Conservation (phyloP, 2,329 filamentous ascomycete species). For the Xylariomycetidae sp. region DNA sequence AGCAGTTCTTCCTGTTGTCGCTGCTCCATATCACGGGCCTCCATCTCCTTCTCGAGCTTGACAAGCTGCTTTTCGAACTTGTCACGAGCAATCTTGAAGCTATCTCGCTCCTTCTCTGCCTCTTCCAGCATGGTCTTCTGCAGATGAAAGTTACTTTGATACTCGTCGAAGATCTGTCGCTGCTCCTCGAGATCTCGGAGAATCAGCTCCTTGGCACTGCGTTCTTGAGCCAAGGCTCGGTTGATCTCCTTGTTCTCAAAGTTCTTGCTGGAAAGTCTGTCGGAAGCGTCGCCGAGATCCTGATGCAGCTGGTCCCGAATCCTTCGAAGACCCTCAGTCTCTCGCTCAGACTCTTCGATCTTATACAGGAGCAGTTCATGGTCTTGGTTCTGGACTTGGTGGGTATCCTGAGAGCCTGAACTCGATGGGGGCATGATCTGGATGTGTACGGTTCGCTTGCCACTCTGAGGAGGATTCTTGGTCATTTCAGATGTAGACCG, state of each 20-base stretch:
- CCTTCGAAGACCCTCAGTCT: constrained; percentile 26
- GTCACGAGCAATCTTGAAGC: constrained; percentile 21
- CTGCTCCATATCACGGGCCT: constrained; percentile 16
- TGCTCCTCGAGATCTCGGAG: constrained; percentile 30
- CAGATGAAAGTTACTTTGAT: constrained; percentile 29
- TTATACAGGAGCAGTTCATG: constrained; percentile 28
- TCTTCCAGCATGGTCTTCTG: constrained; percentile 24
- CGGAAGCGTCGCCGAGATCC: constrained; percentile 26
- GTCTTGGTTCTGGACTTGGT: constrained; percentile 21
- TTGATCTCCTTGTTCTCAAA: constrained; percentile 27
- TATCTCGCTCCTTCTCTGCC: constrained; percentile 31
- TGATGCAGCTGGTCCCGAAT: constrained; percentile 24
- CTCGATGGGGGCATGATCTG: constrained; percentile 20
- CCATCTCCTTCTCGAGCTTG: constrained; percentile 19
- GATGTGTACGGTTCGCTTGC: constrained; percentile 27
- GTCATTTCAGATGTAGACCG: constrained; percentile 17
- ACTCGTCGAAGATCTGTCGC: constrained; percentile 30
- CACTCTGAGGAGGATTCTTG: constrained; percentile 18
- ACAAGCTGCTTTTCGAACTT: constrained; percentile 19
- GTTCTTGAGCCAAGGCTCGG: constrained; percentile 23
- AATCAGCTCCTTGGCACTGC: constrained; percentile 28
- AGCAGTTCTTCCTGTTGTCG: constrained; percentile 21
- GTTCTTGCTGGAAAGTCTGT: constrained; percentile 22
- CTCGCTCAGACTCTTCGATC: constrained; percentile 32
- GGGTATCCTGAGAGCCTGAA: constrained; percentile 19